Evolutionary conservation across 257 asterid genomes (phyloP), one percentile per base, ranked within the genome.

Genomic region (Penstemon davidsonii): DNA sequence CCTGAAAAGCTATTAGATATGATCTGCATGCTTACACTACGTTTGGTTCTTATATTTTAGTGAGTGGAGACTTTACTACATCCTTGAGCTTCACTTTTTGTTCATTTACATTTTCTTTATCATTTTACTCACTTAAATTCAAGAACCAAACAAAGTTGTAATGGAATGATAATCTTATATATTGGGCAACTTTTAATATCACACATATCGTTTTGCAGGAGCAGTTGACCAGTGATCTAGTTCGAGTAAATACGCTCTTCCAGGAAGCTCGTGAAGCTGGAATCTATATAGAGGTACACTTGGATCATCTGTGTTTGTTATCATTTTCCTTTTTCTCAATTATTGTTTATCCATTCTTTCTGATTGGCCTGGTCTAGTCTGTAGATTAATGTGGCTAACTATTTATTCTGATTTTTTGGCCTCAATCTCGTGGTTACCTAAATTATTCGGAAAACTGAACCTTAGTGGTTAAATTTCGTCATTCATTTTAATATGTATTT

Each of bases 231-330:
- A 82, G 79, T 76, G 99, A 93, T 79, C 80, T 88, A 37, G 75
- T 79, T 55, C 83, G 99, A 72, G 97, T 93, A 49, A 77, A 93
- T 79, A 81, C 80, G 88, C 80, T 93, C 62, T 93, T 93, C 79
- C 84, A 70, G 59, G 87, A 87, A 78, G 95, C 99, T 66, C 92
- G 91, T 47, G 90, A 85, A 82, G 84, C 96, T 72, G 96, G 97
- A 60, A 88, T 93, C 42, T 13, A 40, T 67, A 88, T 93, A 77
- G 91, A 90, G 96, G 99, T 88, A 80, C 66, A 70, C 55, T 15
- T 63, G 33, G 33, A 25, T 25, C 33, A 25, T 25, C 33, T 25
- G 33, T 25, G 33, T 25, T 25, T 25, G 33, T 25, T 25, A 25
- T 25, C 47, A 3, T 1, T 9, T 37, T 36, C 19, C 12, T 58